These are phyloP conservation scores for Aspergillus egyptiacus DNA, from an alignment of 495 filamentous ascomycete species.

Conservation along the genomic window DNA sequence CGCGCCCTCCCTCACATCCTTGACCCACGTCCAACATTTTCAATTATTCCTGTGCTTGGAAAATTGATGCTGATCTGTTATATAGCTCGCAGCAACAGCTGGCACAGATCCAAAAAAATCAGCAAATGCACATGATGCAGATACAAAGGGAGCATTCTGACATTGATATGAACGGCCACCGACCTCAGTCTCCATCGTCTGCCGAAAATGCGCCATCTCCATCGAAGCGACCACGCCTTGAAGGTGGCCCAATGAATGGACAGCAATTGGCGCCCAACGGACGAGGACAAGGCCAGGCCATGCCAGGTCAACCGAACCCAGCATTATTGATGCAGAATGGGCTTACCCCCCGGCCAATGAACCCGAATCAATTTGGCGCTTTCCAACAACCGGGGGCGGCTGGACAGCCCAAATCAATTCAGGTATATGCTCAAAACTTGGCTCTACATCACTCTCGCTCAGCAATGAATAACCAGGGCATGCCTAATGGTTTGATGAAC, in stretches of 20 bases:
- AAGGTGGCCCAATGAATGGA: conserved; percentile 64
- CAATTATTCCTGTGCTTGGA: background rate
- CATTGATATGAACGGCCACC: conserved; percentile 78
- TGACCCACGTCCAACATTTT: background rate
- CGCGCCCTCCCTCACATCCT: conserved; percentile 5
- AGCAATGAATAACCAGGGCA: conserved; percentile 60
- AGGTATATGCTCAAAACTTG: conserved; percentile 79
- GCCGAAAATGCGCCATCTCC: conserved; percentile 88
- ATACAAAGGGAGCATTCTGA: conserved; percentile 84
- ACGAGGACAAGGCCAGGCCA: conserved; percentile 62
- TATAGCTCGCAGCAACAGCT: conserved; percentile 45
- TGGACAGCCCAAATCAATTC: conserved; percentile 72
- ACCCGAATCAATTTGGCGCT: conserved; percentile 69
- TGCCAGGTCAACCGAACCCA: conserved; percentile 62
- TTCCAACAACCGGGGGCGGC: conserved; percentile 54
- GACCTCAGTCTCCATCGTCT: conserved; percentile 73
- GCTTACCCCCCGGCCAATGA: conserved; percentile 67
- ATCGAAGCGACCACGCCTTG: conserved; percentile 84
- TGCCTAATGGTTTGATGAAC: conserved; percentile 61
- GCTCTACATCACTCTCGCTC: conserved; percentile 65
- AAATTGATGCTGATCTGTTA: conserved; percentile 15
- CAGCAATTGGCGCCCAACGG: conserved; percentile 77
- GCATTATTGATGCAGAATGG: conserved; percentile 70
- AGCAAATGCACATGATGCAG: conserved; percentile 57
- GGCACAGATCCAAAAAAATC: conserved; percentile 61